These are phyloP conservation scores for Colletotrichum echinochloae DNA, from an alignment of 2,329 filamentous ascomycete genomes.

Conservation along the genomic window DNA sequence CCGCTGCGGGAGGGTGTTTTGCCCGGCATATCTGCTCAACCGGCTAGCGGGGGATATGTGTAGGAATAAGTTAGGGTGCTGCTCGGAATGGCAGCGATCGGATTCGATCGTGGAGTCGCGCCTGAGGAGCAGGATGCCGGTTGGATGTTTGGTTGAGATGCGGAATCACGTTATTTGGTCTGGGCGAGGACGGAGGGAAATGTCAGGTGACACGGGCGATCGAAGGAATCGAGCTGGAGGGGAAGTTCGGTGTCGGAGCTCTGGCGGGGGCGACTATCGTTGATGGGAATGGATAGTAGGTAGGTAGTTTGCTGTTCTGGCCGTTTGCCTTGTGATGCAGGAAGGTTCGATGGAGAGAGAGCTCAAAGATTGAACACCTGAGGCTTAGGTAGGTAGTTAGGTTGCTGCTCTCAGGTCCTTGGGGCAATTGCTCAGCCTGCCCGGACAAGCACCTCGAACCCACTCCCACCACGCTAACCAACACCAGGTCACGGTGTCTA, in stretches of 20 bases:
- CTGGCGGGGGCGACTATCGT: constrained; percentile 18
- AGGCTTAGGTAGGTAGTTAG: too few relatives aligned
- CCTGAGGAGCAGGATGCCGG: constrained; percentile 24
- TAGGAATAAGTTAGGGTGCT: constrained; percentile 30
- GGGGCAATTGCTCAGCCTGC: constrained; percentile 16
- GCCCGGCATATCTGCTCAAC: constrained; percentile 69
- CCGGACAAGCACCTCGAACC: not conserved
- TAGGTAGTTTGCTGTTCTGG: constrained; percentile 24
- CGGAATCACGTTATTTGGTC: constrained; percentile 13
- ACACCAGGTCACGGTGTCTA: constrained; percentile 28
- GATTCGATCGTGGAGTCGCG: constrained; percentile 20
- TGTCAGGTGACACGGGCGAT: constrained; percentile 26
- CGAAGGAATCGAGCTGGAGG: not conserved
- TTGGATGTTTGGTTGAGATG: constrained; percentile 32
- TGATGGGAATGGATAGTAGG: constrained; percentile 34
- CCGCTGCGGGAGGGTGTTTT: constrained; percentile 80
- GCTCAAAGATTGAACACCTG: constrained; percentile 46
- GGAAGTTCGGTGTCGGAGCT: constrained; percentile 18
- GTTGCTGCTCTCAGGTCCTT: constrained; percentile 31
- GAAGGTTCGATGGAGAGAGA: constrained; percentile 47
- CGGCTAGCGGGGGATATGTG: constrained; percentile 26
- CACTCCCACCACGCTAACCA: constrained; percentile 11
- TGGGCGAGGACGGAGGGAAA: not conserved
- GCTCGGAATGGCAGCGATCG: constrained; percentile 37
- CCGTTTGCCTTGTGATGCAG: constrained; percentile 45